Base-by-base conservation (phyloP, 345 rosid species). In the Clausena lansium region DNA sequence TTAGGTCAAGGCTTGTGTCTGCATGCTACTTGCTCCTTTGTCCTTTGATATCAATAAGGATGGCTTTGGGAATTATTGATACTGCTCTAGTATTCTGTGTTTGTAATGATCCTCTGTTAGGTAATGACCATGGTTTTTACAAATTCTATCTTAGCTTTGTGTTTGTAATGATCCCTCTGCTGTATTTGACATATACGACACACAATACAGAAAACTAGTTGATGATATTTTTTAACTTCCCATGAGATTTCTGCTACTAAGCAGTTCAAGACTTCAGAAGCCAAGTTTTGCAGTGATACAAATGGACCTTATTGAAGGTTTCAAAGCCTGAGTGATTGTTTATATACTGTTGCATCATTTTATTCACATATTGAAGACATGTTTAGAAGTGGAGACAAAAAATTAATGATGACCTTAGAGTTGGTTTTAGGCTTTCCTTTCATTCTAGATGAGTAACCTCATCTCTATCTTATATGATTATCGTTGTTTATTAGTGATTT, bases 181-280 rank as follows among this genome's bases (percentile, higher is more conserved):
- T 67, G 17, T 67, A 38, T 19, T 19, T 35, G 38, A 66, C 50
- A 7, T 35, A 66, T 20, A 2, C 4, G 3, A 36, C 6, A 5
- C 69, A 35, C 25, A 66, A 66, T 2, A 1, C 50, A 47, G 25
- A n/a, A 25, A 38, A 63, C n/a, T 66, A 36, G 70, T 66, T 27
- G 50, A 36, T 41, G 47, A 24, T 2, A 38, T 5, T 22, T 66
- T 9, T 38, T 27, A 66, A 66, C 50, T 36, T 66, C 50, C 24
- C 17, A 19, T 66, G 36, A 35, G 28, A n/a, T 38, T n/a, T 67
- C 39, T 22, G 11, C 47, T 38, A 11, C 28, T 24, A 36, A 36
- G 70, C 50, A 45, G 62, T 8, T 74, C 36, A 25, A 68, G 74
- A 50, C 41, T 57, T 69, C 24, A 33, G 69, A 74, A n/a, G 30